Evolutionary conservation across 768 basidiomycete genomes (phyloP), one percentile per base, ranked within the genome.

Genomic region (Termitomyces sp.): DNA sequence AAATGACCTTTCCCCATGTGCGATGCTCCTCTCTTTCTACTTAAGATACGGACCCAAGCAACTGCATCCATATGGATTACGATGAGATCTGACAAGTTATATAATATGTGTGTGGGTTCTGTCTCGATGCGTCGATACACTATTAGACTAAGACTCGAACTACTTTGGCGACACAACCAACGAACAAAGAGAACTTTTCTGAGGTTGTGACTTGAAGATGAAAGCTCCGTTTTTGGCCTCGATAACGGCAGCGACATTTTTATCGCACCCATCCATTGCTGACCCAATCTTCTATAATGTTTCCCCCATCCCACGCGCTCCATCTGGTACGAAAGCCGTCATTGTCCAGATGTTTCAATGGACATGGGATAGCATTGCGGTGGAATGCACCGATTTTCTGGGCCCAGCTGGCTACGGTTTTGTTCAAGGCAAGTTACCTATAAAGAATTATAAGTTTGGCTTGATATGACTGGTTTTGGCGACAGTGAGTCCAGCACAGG

Each of bases 321-420:
- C 73, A 11, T 58, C 68, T 46, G 69, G 62, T n/a, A 59, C 69
- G 8, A 82, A 81, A 60, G 73, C 70, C 2, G 85, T 88, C 62
- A 88, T 89, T 67, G 79, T 85, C 16, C 86, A 89, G 71, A 84
- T 90, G 82, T 90, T 89, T 66, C 79, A 88, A 67, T 89, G 88
- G 88, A 79, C 69, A 12, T 85, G 83, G 83, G 76, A 78, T 60
- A 81, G 84, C 61, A 68, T 90, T 50, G 87, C 86, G 0, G 67
- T 78, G 2, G 88, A 90, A 70, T 90, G 88, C 72, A 82, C 78
- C 4, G 76, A 75, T 56, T 89, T 88, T 68, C 78, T 90, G 45
- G 88, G 88, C 1, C 87, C 88, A 4, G 81, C 84, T n/a, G 86
- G 87, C 9, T 83, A 89, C 67, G 88, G 87, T 7, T 89, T 80